phyloP scores from a whole-genome alignment of 1,284 basidiomycete species.

The Malassezia pachydermatis region DNA sequence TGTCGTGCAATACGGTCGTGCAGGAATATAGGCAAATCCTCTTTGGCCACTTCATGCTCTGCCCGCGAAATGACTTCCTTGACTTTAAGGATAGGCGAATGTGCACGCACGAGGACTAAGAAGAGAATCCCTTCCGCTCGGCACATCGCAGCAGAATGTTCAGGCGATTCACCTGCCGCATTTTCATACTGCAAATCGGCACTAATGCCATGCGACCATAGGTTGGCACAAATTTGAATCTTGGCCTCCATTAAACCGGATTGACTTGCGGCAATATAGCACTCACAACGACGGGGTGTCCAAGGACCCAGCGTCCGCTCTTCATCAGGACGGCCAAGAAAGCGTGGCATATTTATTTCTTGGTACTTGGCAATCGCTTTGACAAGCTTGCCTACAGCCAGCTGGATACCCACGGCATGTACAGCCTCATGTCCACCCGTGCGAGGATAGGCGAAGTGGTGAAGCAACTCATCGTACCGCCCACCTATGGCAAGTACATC shows the following conservation, averaged over 20 bases:
- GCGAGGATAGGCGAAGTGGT: constrained; percentile 55
- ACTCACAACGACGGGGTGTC: constrained; percentile 70
- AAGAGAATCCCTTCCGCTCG: constrained; percentile 43
- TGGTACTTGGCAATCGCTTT: constrained; percentile 56
- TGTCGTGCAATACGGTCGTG: constrained; percentile 33
- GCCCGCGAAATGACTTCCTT: constrained; percentile 30
- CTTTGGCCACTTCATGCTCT: constrained; percentile 35
- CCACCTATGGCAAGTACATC: constrained; percentile 70
- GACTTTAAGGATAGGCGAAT: constrained; percentile 36
- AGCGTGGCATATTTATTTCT: constrained; percentile 62
- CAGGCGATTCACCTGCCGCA: constrained; percentile 32
- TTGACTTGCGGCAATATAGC: constrained; percentile 64
- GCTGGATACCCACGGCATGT: constrained; percentile 65
- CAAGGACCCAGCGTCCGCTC: constrained; percentile 75
- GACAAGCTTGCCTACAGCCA: constrained; percentile 69
- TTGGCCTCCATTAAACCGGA: constrained; percentile 65
- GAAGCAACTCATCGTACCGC: constrained; percentile 65
- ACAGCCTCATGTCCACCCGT: constrained; percentile 41
- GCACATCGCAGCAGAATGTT: constrained; percentile 34
- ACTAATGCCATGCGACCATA: constrained; percentile 72
- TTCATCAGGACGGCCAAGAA: constrained; percentile 57
- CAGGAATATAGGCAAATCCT: constrained; percentile 32
- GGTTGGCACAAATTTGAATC: constrained; percentile 63
- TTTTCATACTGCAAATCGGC: constrained; percentile 70
- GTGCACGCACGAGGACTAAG: constrained; percentile 35